Conservation (phyloP, 2,329 filamentous ascomycete genomes). For the Aspergillus sp. region DNA sequence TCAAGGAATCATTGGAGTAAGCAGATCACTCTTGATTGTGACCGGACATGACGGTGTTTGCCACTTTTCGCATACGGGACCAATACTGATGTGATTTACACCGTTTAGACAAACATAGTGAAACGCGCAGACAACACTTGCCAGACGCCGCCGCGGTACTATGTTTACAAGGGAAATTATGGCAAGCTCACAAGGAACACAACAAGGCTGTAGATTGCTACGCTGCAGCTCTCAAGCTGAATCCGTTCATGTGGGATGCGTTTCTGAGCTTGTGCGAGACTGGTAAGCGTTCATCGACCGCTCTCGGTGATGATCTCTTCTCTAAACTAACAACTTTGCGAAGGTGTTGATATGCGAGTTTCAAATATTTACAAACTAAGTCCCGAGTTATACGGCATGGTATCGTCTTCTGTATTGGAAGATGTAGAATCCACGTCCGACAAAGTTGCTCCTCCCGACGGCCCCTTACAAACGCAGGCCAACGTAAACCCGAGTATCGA, state of each 20-base stretch:
- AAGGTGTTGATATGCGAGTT: slow-evolving; percentile 76
- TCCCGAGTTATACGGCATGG: slow-evolving; percentile 58
- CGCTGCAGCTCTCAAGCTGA: slow-evolving; percentile 82
- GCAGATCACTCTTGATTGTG: slow-evolving; percentile 20
- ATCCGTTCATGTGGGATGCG: slow-evolving; percentile 98
- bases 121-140: slow-evolving; percentile 69
- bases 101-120: slow-evolving; percentile 65
- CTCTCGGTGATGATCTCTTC: background rate
- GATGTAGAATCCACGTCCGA: slow-evolving; percentile 33
- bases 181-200: slow-evolving; percentile 74
- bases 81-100: slow-evolving; percentile 4
- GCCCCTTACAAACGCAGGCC: slow-evolving; percentile 37
- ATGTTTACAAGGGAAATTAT: slow-evolving; percentile 83
- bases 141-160: slow-evolving; percentile 83
- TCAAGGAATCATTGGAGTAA: slow-evolving; percentile 76
- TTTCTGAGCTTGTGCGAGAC: slow-evolving; percentile 85
- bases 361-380: slow-evolving; percentile 83
- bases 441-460: slow-evolving; percentile 30
- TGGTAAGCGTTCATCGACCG: slow-evolving; percentile 40
- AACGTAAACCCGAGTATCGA: slow-evolving; percentile 40
- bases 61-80: background rate
- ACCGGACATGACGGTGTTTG: background rate
- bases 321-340: slow-evolving; percentile 12
- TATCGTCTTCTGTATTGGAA: slow-evolving; percentile 38
- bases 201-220: slow-evolving; percentile 83